Evolutionary conservation across 2,329 filamentous ascomycete species (phyloP).

Genomic region (Fusarium zealandicum): DNA sequence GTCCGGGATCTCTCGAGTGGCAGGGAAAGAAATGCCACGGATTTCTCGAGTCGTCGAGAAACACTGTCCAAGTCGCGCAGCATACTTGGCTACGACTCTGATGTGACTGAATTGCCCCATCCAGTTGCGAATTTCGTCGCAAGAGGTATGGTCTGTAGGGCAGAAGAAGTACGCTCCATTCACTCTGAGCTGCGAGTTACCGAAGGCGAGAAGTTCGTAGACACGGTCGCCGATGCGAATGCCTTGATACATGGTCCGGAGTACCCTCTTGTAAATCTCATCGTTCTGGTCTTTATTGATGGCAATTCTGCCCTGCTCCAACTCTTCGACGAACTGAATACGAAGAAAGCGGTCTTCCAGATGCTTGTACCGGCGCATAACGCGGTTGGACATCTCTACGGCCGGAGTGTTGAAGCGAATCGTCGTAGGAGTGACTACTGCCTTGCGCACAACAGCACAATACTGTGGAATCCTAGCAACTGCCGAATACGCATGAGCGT

Average conservation of each 20-base stretch:
- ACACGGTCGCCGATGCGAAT: conserved; percentile 82
- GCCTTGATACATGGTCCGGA: conserved; percentile 75
- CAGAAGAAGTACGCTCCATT: conserved; percentile 94
- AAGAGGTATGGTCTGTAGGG: conserved; percentile 69
- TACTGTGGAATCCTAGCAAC: conserved; percentile 69
- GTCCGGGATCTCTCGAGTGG: conserved; percentile 70
- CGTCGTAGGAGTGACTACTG: conserved; percentile 82
- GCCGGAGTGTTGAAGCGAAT: conserved; percentile 79
- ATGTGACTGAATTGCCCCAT: conserved; percentile 90
- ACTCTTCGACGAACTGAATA: conserved; percentile 89
- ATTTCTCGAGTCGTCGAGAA: conserved; percentile 91
- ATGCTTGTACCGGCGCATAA: conserved; percentile 76
- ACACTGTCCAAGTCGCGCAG: conserved; percentile 89
- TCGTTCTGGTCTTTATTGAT: conserved; percentile 64
- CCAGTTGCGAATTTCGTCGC: conserved; percentile 79
- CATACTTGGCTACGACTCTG: conserved; percentile 84
- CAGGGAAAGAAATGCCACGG: conserved; percentile 65
- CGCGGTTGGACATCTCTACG: conserved; percentile 86
- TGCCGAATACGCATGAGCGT: conserved; percentile 56
- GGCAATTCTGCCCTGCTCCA: conserved; percentile 64
- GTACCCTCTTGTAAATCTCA: conserved; percentile 77
- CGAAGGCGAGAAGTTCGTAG: conserved; percentile 92
- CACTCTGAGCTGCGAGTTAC: conserved; percentile 93
- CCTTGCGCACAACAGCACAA: conserved; percentile 78
- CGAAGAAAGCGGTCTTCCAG: conserved; percentile 81